Base-by-base conservation (phyloP, 1,139 yeast species). In the Lodderomyces theae region DNA sequence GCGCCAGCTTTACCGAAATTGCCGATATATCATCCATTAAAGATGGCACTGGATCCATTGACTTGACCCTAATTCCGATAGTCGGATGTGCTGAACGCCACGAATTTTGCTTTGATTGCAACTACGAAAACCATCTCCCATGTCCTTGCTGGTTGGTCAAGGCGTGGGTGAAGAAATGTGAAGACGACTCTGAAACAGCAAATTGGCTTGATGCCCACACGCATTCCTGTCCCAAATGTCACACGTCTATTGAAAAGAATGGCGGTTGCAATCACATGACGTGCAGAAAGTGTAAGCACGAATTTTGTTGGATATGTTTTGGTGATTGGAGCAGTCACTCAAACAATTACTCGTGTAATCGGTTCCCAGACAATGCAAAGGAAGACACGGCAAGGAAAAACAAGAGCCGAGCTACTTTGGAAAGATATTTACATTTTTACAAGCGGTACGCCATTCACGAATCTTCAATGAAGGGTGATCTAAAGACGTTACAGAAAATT, bases 221-320 rank as follows among this genome's bases (percentile, higher is more conserved):
- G 2, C 85, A 88, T 53, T 77, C 79, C 38, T 92, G 98, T 57
- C 90, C 94, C 2, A 67, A 73, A 48, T 83, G 92, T 60, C 62
- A 59, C 16, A 58, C 82, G 0, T 61, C 71, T n/a, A 82, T 82
- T 46, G 89, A 86, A 54, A 86, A 90, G 57, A 85, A 84, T 57
- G 97, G 97, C 23, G 97, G 97, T 0, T 92, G 97, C 63, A 90
- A 92, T 63, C 98, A 92, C 63, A 90, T 92, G 96, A 76, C 81
- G 0, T 92, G 99, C 60, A 69, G 77, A 5, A 83, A 81, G 47
- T 92, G 99, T 60, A 59, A 61, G 10, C 65, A 79, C 57, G 87
- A 90, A 55, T 92, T 89, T 58, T 92, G 99, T 59, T 92, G 99
- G 99, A 81, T 89, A 38, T 92, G 99, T 60, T 61, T 79, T 51